phyloP scores from a whole-genome alignment of 179 eudicot genomes.

The Corrigiola litoralis region DNA sequence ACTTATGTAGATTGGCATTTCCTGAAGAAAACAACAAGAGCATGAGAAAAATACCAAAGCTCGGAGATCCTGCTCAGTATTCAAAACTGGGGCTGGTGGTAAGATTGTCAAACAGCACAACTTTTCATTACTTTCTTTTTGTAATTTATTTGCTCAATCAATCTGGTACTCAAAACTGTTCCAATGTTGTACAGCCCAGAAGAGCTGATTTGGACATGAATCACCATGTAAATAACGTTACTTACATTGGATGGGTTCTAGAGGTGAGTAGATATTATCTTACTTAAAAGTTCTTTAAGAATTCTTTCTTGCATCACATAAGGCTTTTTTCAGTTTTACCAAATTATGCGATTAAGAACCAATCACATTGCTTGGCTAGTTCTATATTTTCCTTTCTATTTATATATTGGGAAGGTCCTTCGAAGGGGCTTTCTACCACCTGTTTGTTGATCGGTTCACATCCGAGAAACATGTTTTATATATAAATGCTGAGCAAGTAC shows the following conservation, averaged over 20 bases:
- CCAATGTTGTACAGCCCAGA: constrained; percentile 61
- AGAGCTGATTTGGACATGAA: constrained; percentile 98
- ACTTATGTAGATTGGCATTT: constrained; percentile 61
- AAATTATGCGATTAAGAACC: no score
- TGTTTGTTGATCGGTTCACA: no score
- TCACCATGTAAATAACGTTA: constrained; percentile 92
- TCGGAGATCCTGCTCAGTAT: constrained; percentile 66
- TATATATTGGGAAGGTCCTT: no score
- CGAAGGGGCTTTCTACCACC: no score
- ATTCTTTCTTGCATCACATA: neutral
- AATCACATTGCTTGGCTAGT: no score
- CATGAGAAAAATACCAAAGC: constrained; percentile 77
- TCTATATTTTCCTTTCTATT: no score
- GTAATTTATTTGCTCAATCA: neutral
- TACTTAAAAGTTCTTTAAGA: no score
- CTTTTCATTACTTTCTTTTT: neutral
- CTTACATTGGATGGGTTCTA: constrained; percentile 91
- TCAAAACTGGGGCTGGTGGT: constrained; percentile 76
- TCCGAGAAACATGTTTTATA: no score
- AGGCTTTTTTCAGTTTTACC: no score
- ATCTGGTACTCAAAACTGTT: constrained; percentile 2
- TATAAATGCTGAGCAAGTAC: no score
- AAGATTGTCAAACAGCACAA: constrained; percentile 15
- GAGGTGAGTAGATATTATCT: constrained; percentile 50
- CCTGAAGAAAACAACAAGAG: constrained; percentile 85